These are phyloP conservation scores for Pythium aphanidermatum DNA, from an alignment of 352 stramenopile species.

Conservation along the genomic window DNA sequence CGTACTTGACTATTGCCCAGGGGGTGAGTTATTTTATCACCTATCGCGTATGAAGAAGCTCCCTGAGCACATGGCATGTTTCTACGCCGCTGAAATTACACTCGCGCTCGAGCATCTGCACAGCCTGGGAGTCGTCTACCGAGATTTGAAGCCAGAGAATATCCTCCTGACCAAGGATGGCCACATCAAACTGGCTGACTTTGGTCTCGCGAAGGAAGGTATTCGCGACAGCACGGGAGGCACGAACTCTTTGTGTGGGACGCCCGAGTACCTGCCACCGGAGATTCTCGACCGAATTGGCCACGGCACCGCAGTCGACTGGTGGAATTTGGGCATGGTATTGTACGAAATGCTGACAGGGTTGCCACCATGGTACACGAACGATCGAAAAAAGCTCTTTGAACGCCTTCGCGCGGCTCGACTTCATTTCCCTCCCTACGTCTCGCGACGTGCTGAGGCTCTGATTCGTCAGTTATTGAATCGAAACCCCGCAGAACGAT, in stretches of 20 bases:
- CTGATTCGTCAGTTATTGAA: constrained; percentile 81
- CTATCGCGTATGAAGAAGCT: constrained; percentile 84
- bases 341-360: constrained; percentile 82
- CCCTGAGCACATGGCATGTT: constrained; percentile 83
- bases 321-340: constrained; percentile 88
- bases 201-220: constrained; percentile 77
- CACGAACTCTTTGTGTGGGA: constrained; percentile 81
- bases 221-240: constrained; percentile 59
- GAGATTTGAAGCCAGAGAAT: constrained; percentile 73
- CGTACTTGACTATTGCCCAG: constrained; percentile 90
- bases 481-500: constrained; percentile 58
- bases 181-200: constrained; percentile 88
- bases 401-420: constrained; percentile 71
- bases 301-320: constrained; percentile 91
- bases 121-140: constrained; percentile 75
- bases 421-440: constrained; percentile 80
- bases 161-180: constrained; percentile 71
- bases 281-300: constrained; percentile 76
- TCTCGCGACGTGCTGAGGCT: constrained; percentile 64
- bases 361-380: constrained; percentile 84
- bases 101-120: constrained; percentile 83
- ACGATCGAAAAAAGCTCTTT: constrained; percentile 87
- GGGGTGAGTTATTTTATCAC: constrained; percentile 87
- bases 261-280: constrained; percentile 83
- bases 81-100: constrained; percentile 86